Conservation (phyloP, 2,329 filamentous ascomycete genomes). For the Aspergillus persii region DNA sequence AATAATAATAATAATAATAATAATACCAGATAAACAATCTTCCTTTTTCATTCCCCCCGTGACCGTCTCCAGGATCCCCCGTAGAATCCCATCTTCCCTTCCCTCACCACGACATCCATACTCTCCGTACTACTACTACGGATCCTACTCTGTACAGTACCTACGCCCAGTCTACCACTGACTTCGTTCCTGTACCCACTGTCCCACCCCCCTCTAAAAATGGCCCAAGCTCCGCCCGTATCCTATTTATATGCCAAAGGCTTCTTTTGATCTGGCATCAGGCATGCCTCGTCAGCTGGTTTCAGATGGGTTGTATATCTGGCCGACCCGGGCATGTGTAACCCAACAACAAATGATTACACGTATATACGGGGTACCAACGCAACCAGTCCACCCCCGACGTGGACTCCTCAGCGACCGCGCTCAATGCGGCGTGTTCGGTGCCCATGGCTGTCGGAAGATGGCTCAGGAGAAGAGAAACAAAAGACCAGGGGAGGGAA, state of each 20-base stretch:
- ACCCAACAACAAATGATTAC: not conserved
- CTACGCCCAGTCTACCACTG: too few relatives aligned
- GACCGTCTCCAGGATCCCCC: too few relatives aligned
- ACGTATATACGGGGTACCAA: not conserved
- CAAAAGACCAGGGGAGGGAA: not conserved
- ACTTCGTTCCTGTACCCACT: not conserved
- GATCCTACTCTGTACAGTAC: too few relatives aligned
- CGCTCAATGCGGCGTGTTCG: too few relatives aligned
- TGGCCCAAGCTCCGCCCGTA: not conserved
- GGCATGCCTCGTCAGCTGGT: constrained; percentile 2
- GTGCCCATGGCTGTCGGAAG: too few relatives aligned
- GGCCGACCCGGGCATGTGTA: constrained; percentile 4
- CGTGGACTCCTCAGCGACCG: too few relatives aligned
- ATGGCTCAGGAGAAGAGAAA: not conserved
- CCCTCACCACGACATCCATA: too few relatives aligned
- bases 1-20: too few relatives aligned
- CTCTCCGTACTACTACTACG: too few relatives aligned
- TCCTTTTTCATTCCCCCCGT: too few relatives aligned
- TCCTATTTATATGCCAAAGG: not conserved
- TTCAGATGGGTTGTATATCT: constrained; percentile 1
- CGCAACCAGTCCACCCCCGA: not conserved
- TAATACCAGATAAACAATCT: too few relatives aligned
- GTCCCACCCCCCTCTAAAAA: not conserved
- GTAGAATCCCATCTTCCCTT: too few relatives aligned
- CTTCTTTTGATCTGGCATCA: not conserved